Evolutionary conservation across 192 early-diverging fungal species (phyloP), one percentile per base, ranked within the genome.

Genomic region (Thamnidium elegans): DNA sequence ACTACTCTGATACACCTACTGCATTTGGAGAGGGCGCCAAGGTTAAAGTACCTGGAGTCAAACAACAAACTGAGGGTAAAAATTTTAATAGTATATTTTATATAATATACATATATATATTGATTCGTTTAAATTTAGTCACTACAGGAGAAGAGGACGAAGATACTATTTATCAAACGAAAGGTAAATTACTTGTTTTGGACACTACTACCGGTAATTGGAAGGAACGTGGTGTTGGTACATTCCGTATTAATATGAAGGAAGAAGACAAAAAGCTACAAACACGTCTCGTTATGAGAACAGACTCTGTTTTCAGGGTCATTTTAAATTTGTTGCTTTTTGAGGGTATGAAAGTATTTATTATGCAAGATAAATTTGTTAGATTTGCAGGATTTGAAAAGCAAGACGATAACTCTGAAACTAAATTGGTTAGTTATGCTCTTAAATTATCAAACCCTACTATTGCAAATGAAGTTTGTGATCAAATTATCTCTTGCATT

Each of bases 131-230:
- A 15, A 14, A 2, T 23, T 58, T 26, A 73, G 74, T 79, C 8
- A 62, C 32, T 7, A 79, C 78, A 1, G 78, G 78, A 3, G 78
- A 79, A 63, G 78, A 79, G 14, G 66, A 79, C 44, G 78, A 79
- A 44, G 39, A 62, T 11, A 76, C 70, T 19, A 46, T 73, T 2
- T 69, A 67, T 54, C 52, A 68, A 14, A 59, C 68, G 39, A 76
- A 70, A 34, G 74, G 71, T n/a, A 79, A 76, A 47, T 50, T 79
- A 52, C 59, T 68, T 54, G 69, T 62, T 0, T 47, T 79, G 56
- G 78, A 79, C 48, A 61, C 11, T 10, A 21, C 13, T 1, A 36
- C 36, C 0, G 21, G 55, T 2, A 58, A 66, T 39, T 77, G 71
- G 71, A 79, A 76, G 46, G 78, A 79, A 50, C 68, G 78, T 46